Evolutionary conservation across 306 rosid genomes (phyloP).

Genomic region (Arachis hypogaea): DNA sequence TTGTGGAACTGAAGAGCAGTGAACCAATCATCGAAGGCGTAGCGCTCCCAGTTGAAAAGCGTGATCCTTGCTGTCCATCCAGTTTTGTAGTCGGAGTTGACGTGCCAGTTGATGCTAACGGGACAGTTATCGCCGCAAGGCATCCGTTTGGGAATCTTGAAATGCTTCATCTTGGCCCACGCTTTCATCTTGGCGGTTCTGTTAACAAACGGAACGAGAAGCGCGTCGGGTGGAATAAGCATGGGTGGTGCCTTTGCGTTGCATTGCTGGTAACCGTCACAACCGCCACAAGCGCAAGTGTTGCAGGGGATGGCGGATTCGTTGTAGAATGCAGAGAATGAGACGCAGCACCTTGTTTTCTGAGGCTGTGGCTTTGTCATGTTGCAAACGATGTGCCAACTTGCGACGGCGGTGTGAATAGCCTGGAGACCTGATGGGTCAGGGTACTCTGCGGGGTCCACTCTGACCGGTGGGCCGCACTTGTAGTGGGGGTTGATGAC

Average conservation of each 20-base stretch:
- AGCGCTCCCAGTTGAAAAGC: slow-evolving; percentile 69
- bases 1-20: slow-evolving; percentile 53
- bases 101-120: slow-evolving; percentile 84
- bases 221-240: slow-evolving; percentile 70
- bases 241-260: slow-evolving; percentile 40
- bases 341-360: slow-evolving; percentile 67
- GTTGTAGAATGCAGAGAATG: slow-evolving; percentile 74
- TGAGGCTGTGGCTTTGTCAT: slow-evolving; percentile 63
- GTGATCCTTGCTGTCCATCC: slow-evolving; percentile 94
- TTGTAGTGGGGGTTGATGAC: slow-evolving; percentile 65
- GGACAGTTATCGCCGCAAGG: slow-evolving; percentile 87
- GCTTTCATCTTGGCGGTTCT: slow-evolving; percentile 66
- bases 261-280: slow-evolving; percentile 49
- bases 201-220: slow-evolving; percentile 72
- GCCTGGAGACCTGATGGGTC: slow-evolving; percentile 72
- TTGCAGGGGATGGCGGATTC: slow-evolving; percentile 78
- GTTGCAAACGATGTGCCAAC: slow-evolving; percentile 84
- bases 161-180: slow-evolving; percentile 70
- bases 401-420: slow-evolving; percentile 53
- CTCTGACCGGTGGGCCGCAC: slow-evolving; percentile 67
- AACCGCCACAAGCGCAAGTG: slow-evolving; percentile 91
- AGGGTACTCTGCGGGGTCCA: slow-evolving; percentile 64
- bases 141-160: slow-evolving; percentile 43
- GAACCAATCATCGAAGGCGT: slow-evolving; percentile 72
- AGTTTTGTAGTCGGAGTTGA: slow-evolving; percentile 54